Evolutionary conservation across 805 yeast species (phyloP).

Genomic region (Wickerhamomyces pijperi): DNA sequence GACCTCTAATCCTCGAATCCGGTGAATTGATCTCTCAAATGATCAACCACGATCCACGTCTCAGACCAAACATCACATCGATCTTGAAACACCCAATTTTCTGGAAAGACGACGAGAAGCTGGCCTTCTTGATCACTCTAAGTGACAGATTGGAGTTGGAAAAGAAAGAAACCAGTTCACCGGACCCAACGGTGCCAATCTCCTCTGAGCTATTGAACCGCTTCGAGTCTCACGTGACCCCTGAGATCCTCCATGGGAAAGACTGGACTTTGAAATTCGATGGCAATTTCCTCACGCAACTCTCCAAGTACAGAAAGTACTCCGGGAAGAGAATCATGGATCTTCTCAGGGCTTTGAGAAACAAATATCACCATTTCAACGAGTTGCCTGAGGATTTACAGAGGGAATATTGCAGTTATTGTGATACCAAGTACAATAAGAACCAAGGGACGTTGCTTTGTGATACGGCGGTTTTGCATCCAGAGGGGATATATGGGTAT

Average conservation of each 20-base stretch:
- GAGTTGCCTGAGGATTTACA: constrained; percentile 55
- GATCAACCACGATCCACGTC: constrained; percentile 56
- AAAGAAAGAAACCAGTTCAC: constrained; percentile 59
- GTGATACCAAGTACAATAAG: too few species aligned
- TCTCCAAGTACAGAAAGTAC: constrained; percentile 88
- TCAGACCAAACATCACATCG: constrained; percentile 58
- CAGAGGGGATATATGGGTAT: constrained; percentile 74
- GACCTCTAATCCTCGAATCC: constrained; percentile 40
- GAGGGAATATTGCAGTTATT: too few species aligned
- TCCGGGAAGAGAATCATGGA: constrained; percentile 73
- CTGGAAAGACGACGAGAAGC: constrained; percentile 64
- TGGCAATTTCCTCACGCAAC: constrained; percentile 59
- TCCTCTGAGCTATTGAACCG: constrained; percentile 22
- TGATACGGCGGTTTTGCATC: constrained; percentile 76
- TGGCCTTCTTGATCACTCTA: constrained; percentile 76
- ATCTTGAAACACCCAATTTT: constrained; percentile 81
- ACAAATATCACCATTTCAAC: constrained; percentile 89
- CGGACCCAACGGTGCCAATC: constrained; percentile 38
- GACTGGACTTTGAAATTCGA: constrained; percentile 80
- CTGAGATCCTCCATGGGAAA: constrained; percentile 34
- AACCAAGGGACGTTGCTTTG: too few species aligned
- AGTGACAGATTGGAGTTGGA: constrained; percentile 89
- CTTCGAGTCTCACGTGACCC: constrained; percentile 33
- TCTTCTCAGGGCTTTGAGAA: constrained; percentile 76
- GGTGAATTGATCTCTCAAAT: constrained; percentile 59